Evolutionary conservation across 495 filamentous ascomycete genomes (phyloP).

Genomic region (Hypoxylon cercidicola): DNA sequence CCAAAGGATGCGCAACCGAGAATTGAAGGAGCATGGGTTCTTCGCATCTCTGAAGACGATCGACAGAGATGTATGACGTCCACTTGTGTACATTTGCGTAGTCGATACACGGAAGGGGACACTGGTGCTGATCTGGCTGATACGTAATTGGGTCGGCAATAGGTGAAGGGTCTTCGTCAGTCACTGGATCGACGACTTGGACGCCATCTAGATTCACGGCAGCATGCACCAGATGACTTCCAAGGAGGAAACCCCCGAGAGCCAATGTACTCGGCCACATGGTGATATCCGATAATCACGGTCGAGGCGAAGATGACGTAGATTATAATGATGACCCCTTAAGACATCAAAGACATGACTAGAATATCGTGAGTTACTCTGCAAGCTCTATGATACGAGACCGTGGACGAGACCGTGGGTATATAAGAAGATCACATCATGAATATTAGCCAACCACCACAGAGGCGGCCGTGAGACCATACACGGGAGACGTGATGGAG

Average conservation of each 20-base stretch:
- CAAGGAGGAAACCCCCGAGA: not conserved
- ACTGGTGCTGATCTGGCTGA: conserved; percentile 27
- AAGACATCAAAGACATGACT: not conserved
- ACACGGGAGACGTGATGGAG: too few species aligned
- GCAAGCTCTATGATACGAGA: not conserved
- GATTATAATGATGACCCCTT: not conserved
- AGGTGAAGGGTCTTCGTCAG: conserved; percentile 22
- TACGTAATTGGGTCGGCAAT: conserved; percentile 12
- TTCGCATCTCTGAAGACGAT: conserved; percentile 26
- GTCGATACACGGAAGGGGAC: conserved; percentile 30
- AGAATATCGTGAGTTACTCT: not conserved
- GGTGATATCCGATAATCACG: not conserved
- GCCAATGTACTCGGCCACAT: not conserved
- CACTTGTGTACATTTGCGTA: conserved; percentile 28
- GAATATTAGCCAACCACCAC: not conserved
- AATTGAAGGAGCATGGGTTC: conserved; percentile 32
- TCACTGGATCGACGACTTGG: conserved; percentile 13
- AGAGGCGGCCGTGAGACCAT: not conserved
- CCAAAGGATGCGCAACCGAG: conserved; percentile 21
- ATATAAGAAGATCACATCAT: not conserved
- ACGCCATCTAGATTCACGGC: conserved; percentile 27
- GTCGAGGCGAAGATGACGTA: not conserved
- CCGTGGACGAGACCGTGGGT: not conserved
- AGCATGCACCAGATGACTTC: not conserved
- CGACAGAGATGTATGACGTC: conserved; percentile 25